These are phyloP conservation scores for Sporothrix mexicana DNA, from an alignment of 2,329 filamentous ascomycete species.

Conservation along the genomic window DNA sequence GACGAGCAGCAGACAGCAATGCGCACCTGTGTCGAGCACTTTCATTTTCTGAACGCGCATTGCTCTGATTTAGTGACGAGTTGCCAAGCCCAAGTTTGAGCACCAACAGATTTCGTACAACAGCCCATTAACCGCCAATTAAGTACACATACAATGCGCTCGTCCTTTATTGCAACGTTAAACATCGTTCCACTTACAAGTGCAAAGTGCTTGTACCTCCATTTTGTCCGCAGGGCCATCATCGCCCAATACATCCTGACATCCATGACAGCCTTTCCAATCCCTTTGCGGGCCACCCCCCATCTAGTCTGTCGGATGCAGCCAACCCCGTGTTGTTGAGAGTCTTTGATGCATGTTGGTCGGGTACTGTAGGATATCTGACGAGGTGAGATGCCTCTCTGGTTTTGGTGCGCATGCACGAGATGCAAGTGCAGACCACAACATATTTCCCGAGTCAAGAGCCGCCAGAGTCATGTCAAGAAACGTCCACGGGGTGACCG, in stretches of 20 bases:
- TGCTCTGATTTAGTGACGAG: background rate
- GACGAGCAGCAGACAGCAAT: background rate
- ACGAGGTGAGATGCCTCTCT: background rate
- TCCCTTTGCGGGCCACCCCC: slow-evolving; percentile 12
- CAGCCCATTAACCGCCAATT: background rate
- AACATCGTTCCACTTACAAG: background rate
- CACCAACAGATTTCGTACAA: background rate
- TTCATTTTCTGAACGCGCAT: background rate
- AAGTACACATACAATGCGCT: no score
- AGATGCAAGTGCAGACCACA: no score
- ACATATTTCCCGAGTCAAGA: background rate
- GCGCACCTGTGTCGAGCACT: background rate
- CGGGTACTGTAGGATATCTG: slow-evolving; percentile 9
- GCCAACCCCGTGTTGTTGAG: slow-evolving; percentile 4
- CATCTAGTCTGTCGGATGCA: slow-evolving; percentile 17
- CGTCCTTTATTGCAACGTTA: background rate
- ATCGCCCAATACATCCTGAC: background rate
- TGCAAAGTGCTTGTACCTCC: background rate
- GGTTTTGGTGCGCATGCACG: background rate
- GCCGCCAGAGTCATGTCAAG: background rate
- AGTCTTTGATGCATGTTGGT: background rate
- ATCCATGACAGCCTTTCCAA: no score
- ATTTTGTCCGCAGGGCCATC: background rate
- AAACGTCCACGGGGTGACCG: background rate
- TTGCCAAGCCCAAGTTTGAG: no score